Conservation (phyloP, 2,329 filamentous ascomycete genomes). For the Cryphonectria nitschkei region DNA sequence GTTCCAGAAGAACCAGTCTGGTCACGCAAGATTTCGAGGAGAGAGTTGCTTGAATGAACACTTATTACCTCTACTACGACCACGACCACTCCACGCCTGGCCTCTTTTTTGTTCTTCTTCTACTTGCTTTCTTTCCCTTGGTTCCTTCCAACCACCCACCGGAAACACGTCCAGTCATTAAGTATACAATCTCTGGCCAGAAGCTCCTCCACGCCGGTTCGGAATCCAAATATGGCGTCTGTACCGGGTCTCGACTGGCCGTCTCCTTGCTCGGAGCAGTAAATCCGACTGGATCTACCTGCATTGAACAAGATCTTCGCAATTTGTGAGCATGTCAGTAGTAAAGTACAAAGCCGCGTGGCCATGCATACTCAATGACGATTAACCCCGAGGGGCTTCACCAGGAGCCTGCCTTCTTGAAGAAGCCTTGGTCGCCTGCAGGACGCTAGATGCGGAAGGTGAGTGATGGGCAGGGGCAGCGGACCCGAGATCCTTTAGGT, state of each 20-base stretch:
- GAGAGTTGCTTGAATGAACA: not conserved
- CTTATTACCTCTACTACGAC: not conserved
- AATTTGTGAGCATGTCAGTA: not conserved
- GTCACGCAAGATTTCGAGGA: not conserved
- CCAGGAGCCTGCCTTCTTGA: not conserved
- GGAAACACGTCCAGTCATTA: no score
- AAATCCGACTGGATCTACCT: not conserved
- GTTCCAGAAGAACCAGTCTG: not conserved
- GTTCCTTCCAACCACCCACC: no score
- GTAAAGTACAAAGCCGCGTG: not conserved
- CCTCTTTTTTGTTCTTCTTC: no score
- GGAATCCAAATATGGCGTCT: not conserved
- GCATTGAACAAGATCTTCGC: no score
- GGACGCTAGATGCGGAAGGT: not conserved
- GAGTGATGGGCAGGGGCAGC: not conserved
- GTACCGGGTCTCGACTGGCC: not conserved
- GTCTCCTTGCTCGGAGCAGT: not conserved
- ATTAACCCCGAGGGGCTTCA: not conserved
- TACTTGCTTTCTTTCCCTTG: no score
- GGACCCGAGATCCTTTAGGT: not conserved
- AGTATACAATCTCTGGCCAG: not conserved
- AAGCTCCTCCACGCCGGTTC: not conserved
- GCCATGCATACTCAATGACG: not conserved
- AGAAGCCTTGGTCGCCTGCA: not conserved
- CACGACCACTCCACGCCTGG: not conserved